Evolutionary conservation across 768 basidiomycete species (phyloP).

Genomic region (Daedalea quercina): DNA sequence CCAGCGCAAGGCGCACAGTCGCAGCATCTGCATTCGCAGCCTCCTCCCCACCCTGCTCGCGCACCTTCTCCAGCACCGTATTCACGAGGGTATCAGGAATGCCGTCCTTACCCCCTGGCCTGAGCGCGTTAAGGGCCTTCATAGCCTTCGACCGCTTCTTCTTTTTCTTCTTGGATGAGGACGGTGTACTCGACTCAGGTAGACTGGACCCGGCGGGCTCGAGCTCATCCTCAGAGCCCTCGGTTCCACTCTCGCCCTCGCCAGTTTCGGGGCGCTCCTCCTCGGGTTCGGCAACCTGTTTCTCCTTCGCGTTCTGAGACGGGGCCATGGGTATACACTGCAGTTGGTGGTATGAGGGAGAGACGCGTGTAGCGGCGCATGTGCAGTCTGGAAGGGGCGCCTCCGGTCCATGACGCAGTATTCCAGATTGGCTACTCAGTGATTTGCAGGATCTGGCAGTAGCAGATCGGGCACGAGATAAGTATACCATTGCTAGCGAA

Average conservation of each 20-base stretch:
- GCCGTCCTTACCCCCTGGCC: conserved; percentile 37
- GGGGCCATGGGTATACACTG: conserved; percentile 15
- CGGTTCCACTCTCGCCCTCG: conserved; percentile 10
- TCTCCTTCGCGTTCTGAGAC: conserved; percentile 32
- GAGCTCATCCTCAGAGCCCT: conserved; percentile 23
- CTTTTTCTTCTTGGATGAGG: conserved; percentile 71
- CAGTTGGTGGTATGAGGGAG: not conserved
- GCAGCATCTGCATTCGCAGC: conserved; percentile 49
- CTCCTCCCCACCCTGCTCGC: conserved; percentile 42
- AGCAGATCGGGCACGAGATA: not conserved
- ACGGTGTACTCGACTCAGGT: conserved; percentile 21
- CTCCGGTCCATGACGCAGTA: not conserved
- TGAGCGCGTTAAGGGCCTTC: conserved; percentile 43
- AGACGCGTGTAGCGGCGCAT: not conserved
- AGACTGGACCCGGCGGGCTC: conserved; percentile 16
- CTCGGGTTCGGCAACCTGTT: conserved; percentile 36
- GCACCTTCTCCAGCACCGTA: conserved; percentile 59
- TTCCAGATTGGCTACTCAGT: not conserved
- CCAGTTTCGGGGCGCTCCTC: conserved; percentile 13
- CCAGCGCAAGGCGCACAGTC: conserved; percentile 60
- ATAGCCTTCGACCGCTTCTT: conserved; percentile 77
- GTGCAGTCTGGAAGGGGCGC: not conserved
- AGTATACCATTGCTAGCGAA: not conserved
- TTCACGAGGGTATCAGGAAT: conserved; percentile 59
- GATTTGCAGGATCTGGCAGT: not conserved